phyloP scores from a whole-genome alignment of 1,284 basidiomycete species.

The Ustilago hordei region DNA sequence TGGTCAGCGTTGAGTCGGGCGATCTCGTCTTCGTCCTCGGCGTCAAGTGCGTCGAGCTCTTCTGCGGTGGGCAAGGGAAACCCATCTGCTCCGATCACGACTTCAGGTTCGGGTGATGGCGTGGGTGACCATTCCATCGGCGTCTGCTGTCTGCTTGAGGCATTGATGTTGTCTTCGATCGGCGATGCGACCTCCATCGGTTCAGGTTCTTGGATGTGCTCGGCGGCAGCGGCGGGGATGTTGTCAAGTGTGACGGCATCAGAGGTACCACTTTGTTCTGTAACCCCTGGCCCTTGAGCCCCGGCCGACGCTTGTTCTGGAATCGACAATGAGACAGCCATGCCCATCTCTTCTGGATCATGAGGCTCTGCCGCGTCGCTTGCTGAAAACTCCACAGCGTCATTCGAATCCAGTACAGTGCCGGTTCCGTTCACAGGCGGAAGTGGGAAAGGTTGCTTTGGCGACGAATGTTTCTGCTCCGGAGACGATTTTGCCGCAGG shows the following conservation, averaged over 20 bases:
- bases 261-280: conserved; percentile 11
- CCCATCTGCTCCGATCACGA: conserved; percentile 65
- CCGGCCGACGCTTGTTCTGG: conserved; percentile 15
- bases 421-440: not conserved
- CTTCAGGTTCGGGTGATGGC: conserved; percentile 61
- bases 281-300: conserved; percentile 27
- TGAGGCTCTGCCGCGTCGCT: not conserved
- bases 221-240: conserved; percentile 33
- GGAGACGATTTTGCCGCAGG: not conserved
- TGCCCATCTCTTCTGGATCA: conserved; percentile 19
- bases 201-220: conserved; percentile 16
- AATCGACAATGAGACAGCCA: conserved; percentile 21
- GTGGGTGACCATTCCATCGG: conserved; percentile 59
- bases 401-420: not conserved
- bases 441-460: not conserved
- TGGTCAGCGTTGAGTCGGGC: conserved; percentile 74
- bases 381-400: not conserved
- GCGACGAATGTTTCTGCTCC: not conserved
- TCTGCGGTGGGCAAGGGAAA: conserved; percentile 82
- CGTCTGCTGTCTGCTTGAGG: conserved; percentile 26
- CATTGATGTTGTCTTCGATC: not conserved
- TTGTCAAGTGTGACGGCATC: conserved; percentile 48
- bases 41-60: conserved; percentile 76
- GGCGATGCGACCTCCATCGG: conserved; percentile 7
- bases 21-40: conserved; percentile 75